Evolutionary conservation across 108 stramenopile species (phyloP), one percentile per base, ranked within the genome.

Genomic region (Nannochloropsis gaditana): DNA sequence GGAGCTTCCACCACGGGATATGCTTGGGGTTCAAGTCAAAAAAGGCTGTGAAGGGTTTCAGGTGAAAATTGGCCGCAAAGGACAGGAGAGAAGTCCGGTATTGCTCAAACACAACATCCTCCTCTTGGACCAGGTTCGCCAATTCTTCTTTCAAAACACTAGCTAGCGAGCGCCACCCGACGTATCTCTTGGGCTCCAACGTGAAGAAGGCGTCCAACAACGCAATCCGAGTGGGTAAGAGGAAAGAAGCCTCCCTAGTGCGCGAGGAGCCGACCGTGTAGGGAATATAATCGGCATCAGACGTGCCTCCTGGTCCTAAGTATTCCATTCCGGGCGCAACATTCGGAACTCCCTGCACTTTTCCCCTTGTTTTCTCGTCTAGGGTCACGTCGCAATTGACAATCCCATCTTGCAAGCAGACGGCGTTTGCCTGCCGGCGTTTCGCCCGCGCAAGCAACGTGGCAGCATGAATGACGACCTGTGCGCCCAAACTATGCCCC

Each of bases 1-100:
- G 59, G 19, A 73, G 59, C 59, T 73, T 73, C 59, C 59, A 73
- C 59, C 59, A 73, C 59, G 59, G 59, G 59, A 73, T 73, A 73
- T 73, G 59, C 59, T 73, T 73, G 59, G 59, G 59, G 8, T 73
- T n/a, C n/a, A 73, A 15, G n/a, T 73, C 6, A 8, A 73, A 73
- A 73, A 73, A 73, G 15, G 59, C 59, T n/a, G 59, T 73, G 19
- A 73, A 8, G n/a, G 59, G 59, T n/a, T 73, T 73, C 59, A 73
- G 59, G 2, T 73, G 59, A 15, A 73, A 73, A n/a, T n/a, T 73
- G 4, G 59, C 59, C 8, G 59, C 59, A 73, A 73, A 73, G 15
- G 59, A 73, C 19, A 73, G 59, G 5, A 73, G 59, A 73, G 59
- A 73, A 15, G 59, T 73, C 59, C 3, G 59, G 59, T 73, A 73